These are phyloP conservation scores for Tricholoma matsutake DNA, from an alignment of 768 basidiomycete species.

Conservation along the genomic window DNA sequence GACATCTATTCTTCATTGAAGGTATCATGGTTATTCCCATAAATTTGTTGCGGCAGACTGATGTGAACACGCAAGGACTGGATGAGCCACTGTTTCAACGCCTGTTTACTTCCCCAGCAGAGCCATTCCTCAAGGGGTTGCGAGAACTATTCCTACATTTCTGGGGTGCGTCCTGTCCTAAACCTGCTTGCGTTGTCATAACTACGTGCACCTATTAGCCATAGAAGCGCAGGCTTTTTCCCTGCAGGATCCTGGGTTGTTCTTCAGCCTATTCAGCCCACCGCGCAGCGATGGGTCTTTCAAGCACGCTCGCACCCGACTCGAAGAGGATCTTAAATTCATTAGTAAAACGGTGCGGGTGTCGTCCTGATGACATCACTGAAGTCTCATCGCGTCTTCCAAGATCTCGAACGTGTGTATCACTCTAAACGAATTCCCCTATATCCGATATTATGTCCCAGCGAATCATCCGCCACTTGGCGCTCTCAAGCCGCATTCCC, in stretches of 20 bases:
- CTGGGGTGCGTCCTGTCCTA: conserved; percentile 60
- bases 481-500: conserved; percentile 65
- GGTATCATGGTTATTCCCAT: conserved; percentile 36
- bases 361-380: not conserved
- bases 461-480: conserved; percentile 80
- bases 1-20: conserved; percentile 93
- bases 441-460: conserved; percentile 90
- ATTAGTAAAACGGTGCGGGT: conserved; percentile 59
- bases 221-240: conserved; percentile 86
- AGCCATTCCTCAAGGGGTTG: conserved; percentile 70
- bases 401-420: conserved; percentile 90
- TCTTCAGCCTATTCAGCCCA: conserved; percentile 89
- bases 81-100: conserved; percentile 74
- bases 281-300: conserved; percentile 68
- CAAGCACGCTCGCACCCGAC: conserved; percentile 63
- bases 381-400: conserved; percentile 1
- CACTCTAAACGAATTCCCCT: conserved; percentile 87
- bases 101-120: conserved; percentile 71
- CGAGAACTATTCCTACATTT: conserved; percentile 92
- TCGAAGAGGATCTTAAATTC: conserved; percentile 86
- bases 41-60: not conserved
- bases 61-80: conserved; percentile 52
- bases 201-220: conserved; percentile 42
- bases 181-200: not conserved
- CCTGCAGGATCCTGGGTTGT: conserved; percentile 68